Evolutionary conservation across 495 filamentous ascomycete genomes (phyloP), one percentile per base, ranked within the genome.

Genomic region (Hapsidospora chrysogenum): DNA sequence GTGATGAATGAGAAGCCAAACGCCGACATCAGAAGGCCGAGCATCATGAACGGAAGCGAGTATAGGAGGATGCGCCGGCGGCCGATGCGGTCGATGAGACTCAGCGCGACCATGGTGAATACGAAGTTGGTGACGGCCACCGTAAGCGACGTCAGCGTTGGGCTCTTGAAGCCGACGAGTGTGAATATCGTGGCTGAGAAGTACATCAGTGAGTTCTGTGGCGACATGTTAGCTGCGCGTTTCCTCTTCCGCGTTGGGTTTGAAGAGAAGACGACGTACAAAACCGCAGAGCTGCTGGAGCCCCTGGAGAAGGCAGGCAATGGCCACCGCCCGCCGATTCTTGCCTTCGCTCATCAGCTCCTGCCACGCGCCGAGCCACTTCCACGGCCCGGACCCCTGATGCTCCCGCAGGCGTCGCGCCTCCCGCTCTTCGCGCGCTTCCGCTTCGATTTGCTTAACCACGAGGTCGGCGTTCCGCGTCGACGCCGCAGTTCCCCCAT

Each of bases 201-300:
- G 51, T 95, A 95, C 86, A 95, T 95, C 9, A 94, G 65, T 31
- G 78, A 79, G 56, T 92, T 93, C 72, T 78, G 45, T 14, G 9
- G n/a, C 35, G 17, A 2, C 14, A 20, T 3, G 27, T n/a, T 17
- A 4, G 17, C 11, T 14, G 21, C 25, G 30, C 17, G 8, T 13
- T 22, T 8, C 14, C 31, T 19, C 6, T 17, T 17, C 8, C 2
- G 15, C n/a, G n/a, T n/a, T n/a, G n/a, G n/a, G n/a, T n/a, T n/a
- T n/a, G n/a, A n/a, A n/a, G 11, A 8, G 13, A 35, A 23, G 21
- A 20, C n/a, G 19, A 60, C 72, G 56, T 51, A 78, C 73, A 52
- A 93, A 95, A 5, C 86, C 86, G 42, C 78, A 89, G 11, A 92
- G 64, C 45, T 95, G 86, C 51, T 94, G 86, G n/a, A 85, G 54